These are phyloP conservation scores for Bauhinia variegata DNA, from an alignment of 306 rosid genomes.

Conservation along the genomic window DNA sequence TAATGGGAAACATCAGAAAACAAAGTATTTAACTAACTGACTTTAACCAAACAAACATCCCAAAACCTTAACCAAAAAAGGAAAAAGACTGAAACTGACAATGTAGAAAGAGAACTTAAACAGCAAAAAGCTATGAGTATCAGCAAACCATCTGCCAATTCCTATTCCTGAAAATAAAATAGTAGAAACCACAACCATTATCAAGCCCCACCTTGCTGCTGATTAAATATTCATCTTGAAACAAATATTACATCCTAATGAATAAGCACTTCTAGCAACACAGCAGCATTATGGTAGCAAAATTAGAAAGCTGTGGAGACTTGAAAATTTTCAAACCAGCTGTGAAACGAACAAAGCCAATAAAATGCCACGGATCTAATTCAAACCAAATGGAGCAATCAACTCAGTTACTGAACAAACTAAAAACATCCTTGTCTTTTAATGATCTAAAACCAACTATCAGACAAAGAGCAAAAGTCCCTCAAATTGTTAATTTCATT, in stretches of 20 bases:
- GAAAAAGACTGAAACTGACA: not conserved
- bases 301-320: not conserved
- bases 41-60: too few relatives aligned
- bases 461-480: not conserved
- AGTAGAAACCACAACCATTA: not conserved
- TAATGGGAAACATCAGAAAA: too few relatives aligned
- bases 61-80: not conserved
- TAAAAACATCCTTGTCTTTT: not conserved
- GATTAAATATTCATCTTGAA: not conserved
- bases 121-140: not conserved
- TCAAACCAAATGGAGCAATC: not conserved
- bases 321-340: too few relatives aligned
- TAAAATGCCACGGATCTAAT: too few relatives aligned
- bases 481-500: slow-evolving; percentile 1
- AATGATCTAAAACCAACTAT: not conserved
- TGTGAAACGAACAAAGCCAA: too few relatives aligned
- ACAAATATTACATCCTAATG: not conserved
- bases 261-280: not conserved
- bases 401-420: slow-evolving; percentile 1
- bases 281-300: not conserved
- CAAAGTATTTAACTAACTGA: too few relatives aligned
- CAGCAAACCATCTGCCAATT: not conserved
- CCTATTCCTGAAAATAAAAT: not conserved
- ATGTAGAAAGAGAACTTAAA: not conserved
- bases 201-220: not conserved